Percentiles rank a stretch among this genome's conserved stretches.
phyloP scores from a whole-genome alignment of 164 flowering plant species.

The Platanus orientalis region DNA sequence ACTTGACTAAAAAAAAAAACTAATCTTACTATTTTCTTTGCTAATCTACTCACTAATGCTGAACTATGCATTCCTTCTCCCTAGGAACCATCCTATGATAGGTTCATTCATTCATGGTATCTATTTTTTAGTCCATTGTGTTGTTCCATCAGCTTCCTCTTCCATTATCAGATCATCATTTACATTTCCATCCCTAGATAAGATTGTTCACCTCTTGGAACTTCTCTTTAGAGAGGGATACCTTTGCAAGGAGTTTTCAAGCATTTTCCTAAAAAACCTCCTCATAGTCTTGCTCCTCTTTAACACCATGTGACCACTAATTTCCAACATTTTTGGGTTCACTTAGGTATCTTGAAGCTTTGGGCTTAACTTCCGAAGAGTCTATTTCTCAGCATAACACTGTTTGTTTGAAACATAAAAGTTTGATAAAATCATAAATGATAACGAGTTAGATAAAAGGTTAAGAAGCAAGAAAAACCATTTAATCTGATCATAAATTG shows the following conservation, averaged over 20 bases:
- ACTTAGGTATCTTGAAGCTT: conserved; percentile 68
- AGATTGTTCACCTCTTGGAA: conserved; percentile 50
- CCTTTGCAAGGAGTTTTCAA: not conserved
- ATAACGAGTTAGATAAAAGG: not conserved
- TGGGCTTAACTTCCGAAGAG: conserved; percentile 57
- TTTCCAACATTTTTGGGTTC: conserved; percentile 74
- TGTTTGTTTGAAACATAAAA: conserved; percentile 14
- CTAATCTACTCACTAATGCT: conserved; percentile 24
- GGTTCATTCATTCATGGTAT: conserved; percentile 24
- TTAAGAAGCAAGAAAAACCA: not conserved
- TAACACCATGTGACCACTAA: conserved; percentile 71
- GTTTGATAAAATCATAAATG: not conserved
- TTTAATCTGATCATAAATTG: too few species aligned
- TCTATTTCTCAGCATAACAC: conserved; percentile 82
- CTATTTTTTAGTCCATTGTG: conserved; percentile 4
- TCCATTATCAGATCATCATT: not conserved
- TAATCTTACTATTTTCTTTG: not conserved
- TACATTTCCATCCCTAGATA: conserved; percentile 29
- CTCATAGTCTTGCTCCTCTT: conserved; percentile 30
- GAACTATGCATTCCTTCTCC: conserved; percentile 51
- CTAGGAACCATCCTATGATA: conserved; percentile 32
- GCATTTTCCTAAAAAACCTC: not conserved
- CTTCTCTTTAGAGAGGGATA: conserved; percentile 12
- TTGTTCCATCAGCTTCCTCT: conserved; percentile 21
- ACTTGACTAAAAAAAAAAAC: too few species aligned